Evolutionary conservation across 176 grass and related monocot genomes (phyloP).

Genomic region (Triticum monococcum): DNA sequence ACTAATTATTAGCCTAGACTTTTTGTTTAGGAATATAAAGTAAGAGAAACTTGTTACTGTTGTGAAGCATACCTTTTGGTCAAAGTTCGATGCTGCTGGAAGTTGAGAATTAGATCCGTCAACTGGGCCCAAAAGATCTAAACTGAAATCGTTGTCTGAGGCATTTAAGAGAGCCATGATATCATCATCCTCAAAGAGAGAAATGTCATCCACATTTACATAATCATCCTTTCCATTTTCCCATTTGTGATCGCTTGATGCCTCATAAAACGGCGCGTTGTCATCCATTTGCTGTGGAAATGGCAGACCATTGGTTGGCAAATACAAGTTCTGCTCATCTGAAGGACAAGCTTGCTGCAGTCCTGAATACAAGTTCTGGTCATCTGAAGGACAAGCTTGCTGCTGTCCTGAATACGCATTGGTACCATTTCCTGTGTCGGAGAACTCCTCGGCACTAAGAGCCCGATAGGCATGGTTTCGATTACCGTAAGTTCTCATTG

Average conservation of each 20-base stretch:
- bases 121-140: constrained; percentile 32
- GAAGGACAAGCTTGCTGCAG: constrained; percentile 29
- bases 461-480: constrained; percentile 40
- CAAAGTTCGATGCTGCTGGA: constrained; percentile 28
- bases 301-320: constrained; percentile 33
- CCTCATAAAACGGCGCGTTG: constrained; percentile 44
- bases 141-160: constrained; percentile 53
- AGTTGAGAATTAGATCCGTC: constrained; percentile 21
- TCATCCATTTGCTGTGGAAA: constrained; percentile 20
- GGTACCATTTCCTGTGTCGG: constrained; percentile 40
- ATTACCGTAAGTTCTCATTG: constrained; percentile 50
- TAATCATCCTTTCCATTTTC: constrained; percentile 30
- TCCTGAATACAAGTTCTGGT: not conserved
- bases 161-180: constrained; percentile 66
- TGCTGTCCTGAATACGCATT: constrained; percentile 33
- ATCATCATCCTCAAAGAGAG: constrained; percentile 40
- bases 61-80: constrained; percentile 54
- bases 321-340: constrained; percentile 34
- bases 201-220: constrained; percentile 39
- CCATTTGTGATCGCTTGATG: constrained; percentile 34
- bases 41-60: not conserved
- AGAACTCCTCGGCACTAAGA: constrained; percentile 63
- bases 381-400: constrained; percentile 18
- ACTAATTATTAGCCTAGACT: not conserved
- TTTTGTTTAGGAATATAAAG: not conserved